Evolutionary conservation across 257 asterid species (phyloP).

Genomic region (Cruciata laevipes): DNA sequence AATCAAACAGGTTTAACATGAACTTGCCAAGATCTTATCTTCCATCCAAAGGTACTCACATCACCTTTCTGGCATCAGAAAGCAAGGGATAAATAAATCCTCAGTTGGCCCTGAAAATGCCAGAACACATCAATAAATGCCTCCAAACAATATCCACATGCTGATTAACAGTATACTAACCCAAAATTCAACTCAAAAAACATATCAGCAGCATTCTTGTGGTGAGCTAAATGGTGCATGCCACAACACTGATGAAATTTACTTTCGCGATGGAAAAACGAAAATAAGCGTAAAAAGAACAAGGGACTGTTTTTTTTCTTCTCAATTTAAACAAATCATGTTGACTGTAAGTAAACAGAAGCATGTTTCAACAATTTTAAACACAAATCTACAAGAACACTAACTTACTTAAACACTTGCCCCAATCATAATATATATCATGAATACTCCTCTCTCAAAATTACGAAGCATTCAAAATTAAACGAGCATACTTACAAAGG

Average conservation of each 20-base stretch:
- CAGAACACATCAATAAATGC: conserved; percentile 36
- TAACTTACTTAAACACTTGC: not conserved
- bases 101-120: conserved; percentile 53
- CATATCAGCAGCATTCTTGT: conserved; percentile 3
- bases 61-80: conserved; percentile 46
- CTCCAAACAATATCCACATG: conserved; percentile 21
- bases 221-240: not conserved
- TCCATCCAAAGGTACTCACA: conserved; percentile 30
- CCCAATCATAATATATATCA: not conserved
- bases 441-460: not conserved
- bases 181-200: conserved; percentile 12
- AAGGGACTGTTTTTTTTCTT: not conserved
- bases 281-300: not conserved
- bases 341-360: not conserved
- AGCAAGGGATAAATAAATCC: conserved; percentile 59
- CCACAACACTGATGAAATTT: not conserved
- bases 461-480: not conserved
- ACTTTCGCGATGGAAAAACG: not conserved
- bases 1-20: conserved; percentile 28
- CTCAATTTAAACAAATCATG: not conserved
- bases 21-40: conserved; percentile 37
- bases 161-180: conserved; percentile 25
- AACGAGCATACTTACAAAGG: not conserved
- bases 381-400: not conserved
- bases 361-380: not conserved